Base-by-base conservation (phyloP, 768 basidiomycete genomes). In the Lyophyllum shimeji region DNA sequence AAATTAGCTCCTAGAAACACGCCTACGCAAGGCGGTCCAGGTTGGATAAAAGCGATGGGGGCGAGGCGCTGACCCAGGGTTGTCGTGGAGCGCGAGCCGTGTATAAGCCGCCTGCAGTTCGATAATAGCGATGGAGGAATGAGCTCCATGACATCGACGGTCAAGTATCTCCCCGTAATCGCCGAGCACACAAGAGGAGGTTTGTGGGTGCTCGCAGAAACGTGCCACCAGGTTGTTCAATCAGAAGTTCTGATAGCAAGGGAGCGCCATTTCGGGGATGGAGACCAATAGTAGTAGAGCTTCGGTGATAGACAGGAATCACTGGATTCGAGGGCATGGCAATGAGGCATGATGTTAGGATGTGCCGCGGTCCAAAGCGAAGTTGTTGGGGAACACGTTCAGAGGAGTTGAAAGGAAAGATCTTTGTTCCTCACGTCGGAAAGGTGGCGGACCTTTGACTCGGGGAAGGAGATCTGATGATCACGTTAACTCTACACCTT, bases 201-300 rank as follows among this genome's bases (percentile, higher is more conserved):
- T 40, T n/a, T 40, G 17, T 40, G 39, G 37, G 27, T 44, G 43
- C 12, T 18, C 7, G 17, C 6, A 24, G 31, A 24, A 54, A 46
- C 53, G 52, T 37, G 43, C 21, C 33, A 33, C 21, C 33, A 33
- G 17, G 45, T 15, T 46, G 46, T 29, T 29, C 49, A 56, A 58
- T 58, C 57, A 58, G 57, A 50, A 20, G 18, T 53, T 53, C 57
- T 53, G 57, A 58, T 58, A 40, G 17, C 46, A 33, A 20, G 23
- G n/a, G 46, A 20, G 24, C 29, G 24, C 27, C 23, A 24, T 1
- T 23, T 24, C 23, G 20, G 20, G 3, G 5, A 5, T 42, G 6
- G 13, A 18, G 40, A n/a, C n/a, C n/a, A n/a, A n/a, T n/a, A n/a
- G n/a, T n/a, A n/a, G n/a, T n/a, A n/a, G n/a, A n/a, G 43, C 27